These are phyloP conservation scores for Ulota crispa DNA, from an alignment of 225 moss, liverwort and hornwort genomes.

Conservation along the genomic window DNA sequence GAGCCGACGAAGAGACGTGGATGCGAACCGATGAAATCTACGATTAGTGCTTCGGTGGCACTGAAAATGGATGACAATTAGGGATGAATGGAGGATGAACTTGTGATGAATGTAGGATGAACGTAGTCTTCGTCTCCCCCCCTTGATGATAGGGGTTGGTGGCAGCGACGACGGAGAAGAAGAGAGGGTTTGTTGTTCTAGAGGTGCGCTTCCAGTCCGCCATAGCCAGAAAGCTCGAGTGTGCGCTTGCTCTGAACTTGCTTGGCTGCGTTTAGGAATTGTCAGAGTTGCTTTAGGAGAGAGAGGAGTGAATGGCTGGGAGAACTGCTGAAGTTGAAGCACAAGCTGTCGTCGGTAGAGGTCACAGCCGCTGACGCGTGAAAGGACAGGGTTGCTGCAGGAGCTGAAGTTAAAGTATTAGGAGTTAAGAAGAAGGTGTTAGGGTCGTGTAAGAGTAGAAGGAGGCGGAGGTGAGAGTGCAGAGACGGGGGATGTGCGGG, in stretches of 20 bases:
- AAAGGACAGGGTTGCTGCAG: background rate
- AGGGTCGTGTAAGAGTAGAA: background rate
- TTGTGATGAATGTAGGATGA: rapidly evolving
- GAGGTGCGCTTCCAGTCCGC: background rate
- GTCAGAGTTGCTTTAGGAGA: background rate
- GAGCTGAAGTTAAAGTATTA: background rate
- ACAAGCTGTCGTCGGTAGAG: conserved; percentile 15
- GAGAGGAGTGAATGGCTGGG: conserved; percentile 33
- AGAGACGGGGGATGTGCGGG: conserved; percentile 21
- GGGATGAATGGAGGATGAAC: background rate
- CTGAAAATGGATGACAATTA: rapidly evolving
- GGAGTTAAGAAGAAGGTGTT: background rate
- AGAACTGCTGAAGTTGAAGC: conserved; percentile 11
- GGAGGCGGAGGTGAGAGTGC: background rate
- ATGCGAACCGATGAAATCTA: conserved; percentile 31
- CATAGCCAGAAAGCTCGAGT: conserved; percentile 34
- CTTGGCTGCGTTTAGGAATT: background rate
- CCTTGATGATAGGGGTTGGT: conserved; percentile 40
- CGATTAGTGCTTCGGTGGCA: conserved; percentile 25
- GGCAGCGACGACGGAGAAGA: background rate
- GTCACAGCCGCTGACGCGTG: conserved; percentile 31
- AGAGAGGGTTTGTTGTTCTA: conserved; percentile 36
- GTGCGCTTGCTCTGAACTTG: conserved; percentile 18
- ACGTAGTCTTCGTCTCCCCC: background rate
- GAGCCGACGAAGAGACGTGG: conserved; percentile 20